These are phyloP conservation scores for Taphrina wiesneri DNA, from an alignment of 1,139 yeast genomes.

Conservation along the genomic window DNA sequence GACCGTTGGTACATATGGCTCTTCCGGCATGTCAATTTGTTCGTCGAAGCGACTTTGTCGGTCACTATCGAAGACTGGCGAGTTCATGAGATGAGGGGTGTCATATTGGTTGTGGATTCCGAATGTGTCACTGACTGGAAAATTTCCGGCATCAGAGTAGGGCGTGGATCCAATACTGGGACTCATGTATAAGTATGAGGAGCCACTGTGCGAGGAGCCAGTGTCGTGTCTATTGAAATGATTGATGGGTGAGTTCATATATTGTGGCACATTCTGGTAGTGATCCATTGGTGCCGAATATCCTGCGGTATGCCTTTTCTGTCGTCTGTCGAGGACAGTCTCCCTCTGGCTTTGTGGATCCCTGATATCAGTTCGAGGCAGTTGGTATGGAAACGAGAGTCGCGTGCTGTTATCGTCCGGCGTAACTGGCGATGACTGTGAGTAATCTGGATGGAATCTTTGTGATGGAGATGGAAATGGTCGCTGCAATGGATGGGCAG, in stretches of 20 bases:
- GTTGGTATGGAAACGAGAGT: neutral
- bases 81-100: constrained; percentile 8
- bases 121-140: constrained; percentile 15
- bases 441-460: neutral
- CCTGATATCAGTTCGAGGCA: neutral
- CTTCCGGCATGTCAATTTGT: constrained; percentile 28
- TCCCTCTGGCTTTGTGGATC: neutral
- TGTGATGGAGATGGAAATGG: constrained; percentile 5
- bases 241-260: neutral
- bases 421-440: neutral
- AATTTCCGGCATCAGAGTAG: constrained; percentile 27
- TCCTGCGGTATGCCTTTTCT: neutral
- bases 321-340: constrained; percentile 5
- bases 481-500: constrained; percentile 6
- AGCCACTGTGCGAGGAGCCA: neutral
- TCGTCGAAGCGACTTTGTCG: constrained; percentile 6
- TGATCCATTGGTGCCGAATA: neutral
- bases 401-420: neutral
- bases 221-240: neutral
- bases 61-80: constrained; percentile 24
- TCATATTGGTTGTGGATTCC: neutral
- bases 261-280: constrained; percentile 1
- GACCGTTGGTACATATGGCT: constrained; percentile 23
- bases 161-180: constrained; percentile 28
- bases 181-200: constrained; percentile 20